phyloP scores from a whole-genome alignment of 441 rosid species.

The Eutrema salsugineum region DNA sequence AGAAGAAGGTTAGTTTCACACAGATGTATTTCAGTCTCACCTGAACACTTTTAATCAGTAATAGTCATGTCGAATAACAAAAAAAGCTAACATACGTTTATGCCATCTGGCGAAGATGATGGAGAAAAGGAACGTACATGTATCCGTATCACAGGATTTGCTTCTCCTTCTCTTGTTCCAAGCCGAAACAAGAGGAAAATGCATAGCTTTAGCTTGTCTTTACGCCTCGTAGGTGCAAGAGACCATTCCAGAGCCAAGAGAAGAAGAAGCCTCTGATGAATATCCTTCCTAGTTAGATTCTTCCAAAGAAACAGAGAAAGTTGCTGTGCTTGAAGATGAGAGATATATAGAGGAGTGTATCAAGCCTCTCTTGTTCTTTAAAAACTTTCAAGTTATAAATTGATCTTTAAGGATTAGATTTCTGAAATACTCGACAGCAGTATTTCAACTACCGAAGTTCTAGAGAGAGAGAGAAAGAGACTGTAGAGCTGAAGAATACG shows the following conservation, averaged over 20 bases:
- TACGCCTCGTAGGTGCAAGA: neutral
- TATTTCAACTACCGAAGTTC: constrained; percentile 43
- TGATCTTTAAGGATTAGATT: constrained; percentile 38
- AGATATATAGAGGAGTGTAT: constrained; percentile 32
- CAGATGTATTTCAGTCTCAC: constrained; percentile 23
- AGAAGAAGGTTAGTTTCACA: constrained; percentile 18
- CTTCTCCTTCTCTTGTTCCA: constrained; percentile 94
- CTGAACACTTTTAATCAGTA: neutral
- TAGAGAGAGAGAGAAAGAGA: constrained; percentile 20
- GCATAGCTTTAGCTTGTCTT: constrained; percentile 45
- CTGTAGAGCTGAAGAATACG: constrained; percentile 31
- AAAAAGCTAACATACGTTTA: constrained; percentile 3
- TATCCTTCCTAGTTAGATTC: constrained; percentile 2
- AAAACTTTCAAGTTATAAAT: constrained; percentile 9
- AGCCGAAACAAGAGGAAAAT: constrained; percentile 75
- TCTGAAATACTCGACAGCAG: constrained; percentile 42
- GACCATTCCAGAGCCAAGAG: constrained; percentile 4
- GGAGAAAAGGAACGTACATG: constrained; percentile 50
- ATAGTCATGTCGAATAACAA: neutral
- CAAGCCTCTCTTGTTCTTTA: constrained; percentile 32
- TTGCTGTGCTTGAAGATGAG: constrained; percentile 4
- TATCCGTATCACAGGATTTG: constrained; percentile 73
- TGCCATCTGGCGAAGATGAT: constrained; percentile 32
- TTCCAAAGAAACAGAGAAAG: constrained; percentile 30
- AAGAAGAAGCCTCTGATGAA: constrained; percentile 13